Base-by-base conservation (phyloP, 1,139 yeast genomes). In the Pneumocystis jirovecii region DNA sequence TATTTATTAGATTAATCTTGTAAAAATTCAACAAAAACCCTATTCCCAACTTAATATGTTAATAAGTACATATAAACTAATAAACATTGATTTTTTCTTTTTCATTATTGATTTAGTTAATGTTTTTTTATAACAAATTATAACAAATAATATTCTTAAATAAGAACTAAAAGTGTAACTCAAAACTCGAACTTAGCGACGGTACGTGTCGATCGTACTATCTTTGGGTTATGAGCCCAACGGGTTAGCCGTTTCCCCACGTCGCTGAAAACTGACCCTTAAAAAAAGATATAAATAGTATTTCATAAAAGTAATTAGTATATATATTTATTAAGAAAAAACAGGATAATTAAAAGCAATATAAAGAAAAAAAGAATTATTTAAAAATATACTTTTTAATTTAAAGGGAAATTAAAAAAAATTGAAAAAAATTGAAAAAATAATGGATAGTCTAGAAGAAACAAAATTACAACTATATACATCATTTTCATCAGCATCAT, bases 161-260 rank as follows among this genome's bases (percentile, higher is more conserved):
- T 31, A 31, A 5, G 5, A 5, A 31, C 34, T 31, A 31, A 31
- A 5, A 31, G 34, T 31, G 5, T 31, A 31, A 31, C 3, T 12
- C 15, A 21, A 4, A n/a, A 3, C 21, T 50, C 57, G 57, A 50
- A 50, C 57, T 2, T 50, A 50, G 61, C 61, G 61, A 60, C 61
- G 45, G 45, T 42, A 39, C 45, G 61, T 60, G 44, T 60, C 61
- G 61, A 60, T 60, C 61, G 45, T 39, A 42, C 61, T 39, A 31
- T 42, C 61, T 60, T 60, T 42, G 61, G 61, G 61, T 60, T 60
- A 60, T 60, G 61, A 60, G 61, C 61, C 61, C 61, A 42, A 60
- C 61, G 61, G 45, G 45, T 60, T 60, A 60, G 45, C 61, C 61
- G 45, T 42, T 60, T 60, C 45, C 45, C 61, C 61, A 60, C 45